phyloP scores from a whole-genome alignment of 1,284 basidiomycete species.

The Ganoderma sinense region DNA sequence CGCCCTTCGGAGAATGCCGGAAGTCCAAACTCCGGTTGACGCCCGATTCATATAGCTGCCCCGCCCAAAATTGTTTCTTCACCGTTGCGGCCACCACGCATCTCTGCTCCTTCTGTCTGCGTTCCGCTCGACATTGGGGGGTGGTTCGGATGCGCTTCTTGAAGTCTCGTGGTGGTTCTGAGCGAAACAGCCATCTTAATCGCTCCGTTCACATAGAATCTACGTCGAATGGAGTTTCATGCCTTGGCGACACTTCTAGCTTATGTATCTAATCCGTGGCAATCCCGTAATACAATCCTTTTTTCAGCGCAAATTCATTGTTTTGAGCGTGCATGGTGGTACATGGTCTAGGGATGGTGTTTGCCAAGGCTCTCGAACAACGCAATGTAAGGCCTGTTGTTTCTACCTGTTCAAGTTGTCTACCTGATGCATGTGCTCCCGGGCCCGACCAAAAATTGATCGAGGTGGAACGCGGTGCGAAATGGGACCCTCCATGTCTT shows the following conservation, averaged over 20 bases:
- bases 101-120: constrained; percentile 57
- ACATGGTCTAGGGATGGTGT: too few relatives aligned
- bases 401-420: too few relatives aligned
- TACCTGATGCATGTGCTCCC: too few relatives aligned
- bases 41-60: constrained; percentile 21
- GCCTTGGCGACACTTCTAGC: constrained; percentile 63
- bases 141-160: constrained; percentile 47
- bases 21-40: constrained; percentile 23
- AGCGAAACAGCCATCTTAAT: constrained; percentile 73
- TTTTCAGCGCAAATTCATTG: not conserved
- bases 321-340: too few relatives aligned
- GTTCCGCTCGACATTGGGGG: constrained; percentile 62
- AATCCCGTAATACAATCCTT: not conserved
- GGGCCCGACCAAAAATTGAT: too few relatives aligned
- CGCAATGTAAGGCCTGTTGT: too few relatives aligned
- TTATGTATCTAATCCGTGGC: constrained; percentile 6
- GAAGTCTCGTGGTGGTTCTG: constrained; percentile 54
- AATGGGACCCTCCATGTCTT: not conserved
- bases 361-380: too few relatives aligned
- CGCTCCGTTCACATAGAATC: constrained; percentile 71
- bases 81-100: constrained; percentile 51
- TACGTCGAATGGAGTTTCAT: constrained; percentile 85
- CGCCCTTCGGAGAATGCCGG: not conserved
- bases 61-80: constrained; percentile 26
- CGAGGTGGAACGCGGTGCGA: not conserved